Evolutionary conservation across 176 grass and related monocot genomes (phyloP).

Genomic region (Rhynchospora tenuis): DNA sequence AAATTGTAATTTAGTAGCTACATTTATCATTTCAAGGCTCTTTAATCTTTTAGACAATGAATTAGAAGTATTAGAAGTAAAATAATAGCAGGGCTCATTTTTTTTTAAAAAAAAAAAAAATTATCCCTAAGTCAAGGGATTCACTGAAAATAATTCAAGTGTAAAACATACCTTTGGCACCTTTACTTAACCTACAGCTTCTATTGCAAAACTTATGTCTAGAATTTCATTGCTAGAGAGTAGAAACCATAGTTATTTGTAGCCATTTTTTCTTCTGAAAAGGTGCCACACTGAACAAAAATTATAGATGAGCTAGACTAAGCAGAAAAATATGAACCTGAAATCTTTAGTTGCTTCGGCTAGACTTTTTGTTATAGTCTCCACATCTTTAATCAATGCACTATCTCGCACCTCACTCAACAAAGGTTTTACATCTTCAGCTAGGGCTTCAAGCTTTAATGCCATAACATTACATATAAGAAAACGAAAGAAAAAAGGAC

Average conservation of each 20-base stretch:
- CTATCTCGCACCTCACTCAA: constrained; percentile 65
- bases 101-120: background rate
- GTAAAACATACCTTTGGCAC: background rate
- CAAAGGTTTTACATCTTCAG: constrained; percentile 87
- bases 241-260: background rate
- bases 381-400: constrained; percentile 82
- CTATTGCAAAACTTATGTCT: background rate
- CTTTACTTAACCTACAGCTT: background rate
- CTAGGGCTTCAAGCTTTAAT: constrained; percentile 88
- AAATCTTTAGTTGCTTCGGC: constrained; percentile 73
- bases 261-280: background rate
- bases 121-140: background rate
- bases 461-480: constrained; percentile 23
- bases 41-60: background rate
- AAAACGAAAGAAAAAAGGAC: background rate
- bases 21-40: background rate
- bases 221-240: background rate
- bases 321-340: constrained; percentile 40
- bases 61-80: constrained; percentile 31
- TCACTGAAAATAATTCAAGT: background rate
- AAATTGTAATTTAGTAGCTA: background rate
- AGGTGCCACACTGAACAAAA: background rate
- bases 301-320: background rate
- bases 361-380: constrained; percentile 80
- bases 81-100: background rate